Percentiles rank a stretch among this genome's conserved stretches.
These are phyloP conservation scores for Letharia columbiana DNA, from an alignment of 495 filamentous ascomycete genomes.

Conservation along the genomic window DNA sequence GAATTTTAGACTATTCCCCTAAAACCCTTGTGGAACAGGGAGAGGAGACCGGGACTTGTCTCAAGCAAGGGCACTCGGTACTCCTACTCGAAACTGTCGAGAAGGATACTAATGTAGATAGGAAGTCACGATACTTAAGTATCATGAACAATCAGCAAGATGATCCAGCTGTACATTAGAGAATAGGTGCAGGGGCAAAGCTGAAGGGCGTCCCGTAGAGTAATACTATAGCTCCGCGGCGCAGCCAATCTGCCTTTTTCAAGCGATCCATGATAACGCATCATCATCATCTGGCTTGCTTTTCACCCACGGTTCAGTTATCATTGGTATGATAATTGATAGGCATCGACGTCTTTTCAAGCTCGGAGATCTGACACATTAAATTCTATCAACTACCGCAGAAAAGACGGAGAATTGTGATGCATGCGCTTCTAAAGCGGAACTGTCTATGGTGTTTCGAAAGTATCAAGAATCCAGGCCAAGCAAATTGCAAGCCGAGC, in stretches of 20 bases:
- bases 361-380: not conserved
- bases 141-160: too few species aligned
- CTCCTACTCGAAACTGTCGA: not conserved
- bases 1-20: not conserved
- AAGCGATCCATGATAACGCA: not conserved
- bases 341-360: not conserved
- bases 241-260: not conserved
- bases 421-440: not conserved
- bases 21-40: not conserved
- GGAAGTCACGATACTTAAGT: not conserved
- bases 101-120: not conserved
- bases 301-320: not conserved
- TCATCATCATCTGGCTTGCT: not conserved
- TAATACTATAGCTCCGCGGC: not conserved
- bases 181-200: not conserved
- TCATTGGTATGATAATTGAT: not conserved
- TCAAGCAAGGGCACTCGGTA: not conserved
- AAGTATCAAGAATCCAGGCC: not conserved
- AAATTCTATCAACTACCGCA: not conserved
- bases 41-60: not conserved
- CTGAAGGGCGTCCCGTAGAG: not conserved
- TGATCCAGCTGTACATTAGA: too few species aligned
- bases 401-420: not conserved
- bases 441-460: not conserved
- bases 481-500: conserved; percentile 2